Base-by-base conservation (phyloP, 768 basidiomycete species). In the Lactarius akahatsu region DNA sequence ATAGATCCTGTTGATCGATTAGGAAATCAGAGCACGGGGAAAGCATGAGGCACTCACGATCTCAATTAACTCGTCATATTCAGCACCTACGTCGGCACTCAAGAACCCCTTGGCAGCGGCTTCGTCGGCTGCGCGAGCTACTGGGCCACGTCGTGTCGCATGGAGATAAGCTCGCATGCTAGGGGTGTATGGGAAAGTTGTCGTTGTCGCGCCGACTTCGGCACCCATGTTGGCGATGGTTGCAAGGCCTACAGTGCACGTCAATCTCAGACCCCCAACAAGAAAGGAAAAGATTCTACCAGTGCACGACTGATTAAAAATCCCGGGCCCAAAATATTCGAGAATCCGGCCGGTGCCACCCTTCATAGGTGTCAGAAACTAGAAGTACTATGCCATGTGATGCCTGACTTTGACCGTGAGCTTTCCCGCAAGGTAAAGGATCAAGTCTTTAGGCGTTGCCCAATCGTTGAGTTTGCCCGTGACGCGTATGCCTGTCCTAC, bases 161-260 rank as follows among this genome's bases (percentile, higher is more conserved):
- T 85, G 81, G 36, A 99, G 85, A 78, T 98, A 99, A 41, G 86
- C 82, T 38, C 87, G 83, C 96, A 98, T 98, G 72, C 86, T 86
- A 20, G 85, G 77, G 18, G 94, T 94, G 78, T 98, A 99, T 5
- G 96, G 96, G 83, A 99, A 99, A 7, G 91, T 94, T 1, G 96
- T 96, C 0, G 97, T 98, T 1, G 97, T 99, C n/a, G 97, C 97
- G 45, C 97, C 97, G n/a, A 98, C 96, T 80, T 99, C 97, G 15
- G 97, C 97, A 59, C 97, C 97, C 97, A 98, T 99, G 77, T 99
- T 98, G 54, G 93, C 91, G 63, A 99, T 91, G 2, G 97, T 98
- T 1, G 96, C 97, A 62, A 97, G 79, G 63, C 92, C 91, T 91
- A 59, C 34, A 55, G 57, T 55, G 47, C 43, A 34, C 55, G 8